These are phyloP conservation scores for Yarrowia galli DNA, from an alignment of 1,139 yeast species.

Conservation along the genomic window DNA sequence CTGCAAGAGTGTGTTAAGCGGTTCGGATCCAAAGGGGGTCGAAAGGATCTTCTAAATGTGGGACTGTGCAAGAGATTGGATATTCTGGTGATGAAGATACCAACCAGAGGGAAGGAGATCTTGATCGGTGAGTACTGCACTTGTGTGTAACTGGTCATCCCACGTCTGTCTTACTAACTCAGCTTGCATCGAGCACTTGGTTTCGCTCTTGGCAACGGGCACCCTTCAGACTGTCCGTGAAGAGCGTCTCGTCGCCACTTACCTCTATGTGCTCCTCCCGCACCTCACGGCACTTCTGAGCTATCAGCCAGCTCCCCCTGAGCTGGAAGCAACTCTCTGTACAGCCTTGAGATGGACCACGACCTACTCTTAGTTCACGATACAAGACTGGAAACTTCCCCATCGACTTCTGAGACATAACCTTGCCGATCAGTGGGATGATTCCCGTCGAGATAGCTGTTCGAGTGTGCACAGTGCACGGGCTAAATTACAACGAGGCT, in stretches of 20 bases:
- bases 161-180: neutral
- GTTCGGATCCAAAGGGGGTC: too few relatives aligned
- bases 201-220: neutral
- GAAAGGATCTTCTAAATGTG: neutral
- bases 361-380: neutral
- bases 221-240: neutral
- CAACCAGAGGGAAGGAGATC: neutral
- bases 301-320: neutral
- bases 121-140: neutral
- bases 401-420: too few relatives aligned
- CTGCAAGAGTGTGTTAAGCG: conserved; percentile 9
- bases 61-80: neutral
- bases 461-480: too few relatives aligned
- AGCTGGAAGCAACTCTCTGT: neutral
- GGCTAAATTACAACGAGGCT: too few relatives aligned
- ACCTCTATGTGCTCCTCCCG: neutral
- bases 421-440: too few relatives aligned
- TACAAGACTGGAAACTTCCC: too few relatives aligned
- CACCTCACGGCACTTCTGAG: neutral
- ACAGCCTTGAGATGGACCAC: conserved; percentile 2
- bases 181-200: conserved; percentile 4
- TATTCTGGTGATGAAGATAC: conserved; percentile 3
- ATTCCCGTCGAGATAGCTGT: too few relatives aligned
- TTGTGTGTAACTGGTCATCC: too few relatives aligned
- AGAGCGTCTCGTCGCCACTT: neutral